A percentile compares a stretch with the other conserved stretches of the same genome.
These are phyloP conservation scores for Gilbertella persicaria DNA, from an alignment of 371 early-diverging fungal genomes.

Conservation along the genomic window DNA sequence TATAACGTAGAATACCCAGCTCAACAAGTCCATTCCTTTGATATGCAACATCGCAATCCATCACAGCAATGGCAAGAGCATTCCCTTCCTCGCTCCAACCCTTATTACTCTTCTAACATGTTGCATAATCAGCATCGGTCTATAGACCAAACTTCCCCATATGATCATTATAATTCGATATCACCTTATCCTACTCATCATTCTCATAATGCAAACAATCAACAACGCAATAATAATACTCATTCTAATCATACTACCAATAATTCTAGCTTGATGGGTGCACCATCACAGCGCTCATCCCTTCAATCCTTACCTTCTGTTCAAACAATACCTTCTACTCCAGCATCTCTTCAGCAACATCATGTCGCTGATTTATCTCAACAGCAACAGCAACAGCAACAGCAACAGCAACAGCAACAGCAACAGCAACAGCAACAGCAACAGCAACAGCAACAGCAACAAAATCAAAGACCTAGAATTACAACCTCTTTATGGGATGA, in stretches of 20 bases:
- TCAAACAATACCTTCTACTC: slow-evolving; percentile 12
- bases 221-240: too few species aligned
- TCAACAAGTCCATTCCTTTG: background rate
- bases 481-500: slow-evolving; percentile 85
- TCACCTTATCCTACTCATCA: slow-evolving; percentile 8
- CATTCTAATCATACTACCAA: background rate
- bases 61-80: slow-evolving; percentile 6
- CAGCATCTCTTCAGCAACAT: slow-evolving; percentile 1
- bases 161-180: background rate
- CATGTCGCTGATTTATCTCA: too few species aligned
- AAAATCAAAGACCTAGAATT: slow-evolving; percentile 49
- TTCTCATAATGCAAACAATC: background rate
- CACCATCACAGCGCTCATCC: slow-evolving; percentile 7
- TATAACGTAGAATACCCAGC: background rate
- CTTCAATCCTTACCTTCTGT: slow-evolving; percentile 5
- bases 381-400: background rate
- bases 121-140: background rate
- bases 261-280: slow-evolving; percentile 1
- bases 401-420: slow-evolving; percentile 1
- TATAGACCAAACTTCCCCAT: background rate
- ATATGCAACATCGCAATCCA: background rate
- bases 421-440: slow-evolving; percentile 2
- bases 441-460: background rate
- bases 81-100: background rate
- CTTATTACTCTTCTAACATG: background rate